Evolutionary conservation across 768 basidiomycete species (phyloP).

Genomic region (Hypholoma sublateritium): DNA sequence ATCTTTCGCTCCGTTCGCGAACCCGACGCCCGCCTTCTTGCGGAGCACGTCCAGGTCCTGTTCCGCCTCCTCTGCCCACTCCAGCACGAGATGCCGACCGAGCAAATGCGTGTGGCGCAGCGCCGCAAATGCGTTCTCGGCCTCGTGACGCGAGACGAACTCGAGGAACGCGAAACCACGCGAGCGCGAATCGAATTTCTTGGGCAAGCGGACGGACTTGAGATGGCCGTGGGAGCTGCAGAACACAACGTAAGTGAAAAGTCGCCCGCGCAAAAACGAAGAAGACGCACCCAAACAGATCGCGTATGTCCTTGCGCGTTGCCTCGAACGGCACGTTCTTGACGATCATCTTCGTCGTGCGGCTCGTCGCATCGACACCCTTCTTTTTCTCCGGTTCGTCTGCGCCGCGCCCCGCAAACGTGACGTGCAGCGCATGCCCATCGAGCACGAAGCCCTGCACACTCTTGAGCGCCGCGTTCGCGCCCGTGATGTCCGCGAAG

Average conservation of each 20-base stretch:
- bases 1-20: conserved; percentile 57
- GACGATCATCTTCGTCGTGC: conserved; percentile 92
- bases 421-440: conserved; percentile 80
- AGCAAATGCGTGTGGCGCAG: conserved; percentile 94
- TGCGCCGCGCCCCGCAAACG: conserved; percentile 84
- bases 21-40: conserved; percentile 79
- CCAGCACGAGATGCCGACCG: conserved; percentile 90
- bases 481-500: conserved; percentile 74
- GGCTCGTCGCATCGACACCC: conserved; percentile 46
- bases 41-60: conserved; percentile 75
- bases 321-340: conserved; percentile 99
- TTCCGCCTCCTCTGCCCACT: conserved; percentile 89
- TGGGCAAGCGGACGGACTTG: conserved; percentile 92
- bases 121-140: conserved; percentile 83
- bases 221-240: conserved; percentile 84
- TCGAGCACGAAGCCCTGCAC: conserved; percentile 85
- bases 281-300: conserved; percentile 76
- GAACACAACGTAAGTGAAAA: neutral
- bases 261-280: neutral
- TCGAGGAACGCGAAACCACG: conserved; percentile 98
- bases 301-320: conserved; percentile 87
- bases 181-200: conserved; percentile 84
- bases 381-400: conserved; percentile 48
- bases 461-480: conserved; percentile 71
- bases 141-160: conserved; percentile 86